Percentiles rank a stretch among this genome's conserved stretches.
Evolutionary conservation across 352 stramenopile species (phyloP).

Genomic region (Pythium vanterpoolii): DNA sequence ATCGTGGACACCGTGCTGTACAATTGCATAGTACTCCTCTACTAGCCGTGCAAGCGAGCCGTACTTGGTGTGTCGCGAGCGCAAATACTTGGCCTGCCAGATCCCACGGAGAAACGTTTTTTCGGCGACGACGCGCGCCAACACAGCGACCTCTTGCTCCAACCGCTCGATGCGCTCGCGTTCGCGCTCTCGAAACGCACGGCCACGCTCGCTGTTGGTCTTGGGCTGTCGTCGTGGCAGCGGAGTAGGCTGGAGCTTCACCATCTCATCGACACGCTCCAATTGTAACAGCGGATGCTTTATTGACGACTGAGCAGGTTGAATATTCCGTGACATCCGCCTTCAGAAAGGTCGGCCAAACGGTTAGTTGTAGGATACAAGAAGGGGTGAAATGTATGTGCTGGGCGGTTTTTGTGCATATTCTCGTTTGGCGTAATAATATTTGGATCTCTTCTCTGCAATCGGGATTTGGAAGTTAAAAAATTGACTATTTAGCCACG

Average conservation of each 20-base stretch:
- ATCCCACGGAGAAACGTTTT: slow-evolving; percentile 9
- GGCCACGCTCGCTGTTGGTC: slow-evolving; percentile 18
- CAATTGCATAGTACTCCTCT: slow-evolving; percentile 5
- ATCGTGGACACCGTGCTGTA: neutral
- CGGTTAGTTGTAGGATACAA: neutral
- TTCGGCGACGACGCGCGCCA: slow-evolving; percentile 1
- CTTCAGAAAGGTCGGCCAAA: neutral
- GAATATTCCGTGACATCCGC: neutral
- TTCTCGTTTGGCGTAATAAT: too few species aligned
- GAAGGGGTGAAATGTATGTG: neutral
- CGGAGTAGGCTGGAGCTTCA: neutral
- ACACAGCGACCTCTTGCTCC: neutral
- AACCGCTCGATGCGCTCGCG: neutral
- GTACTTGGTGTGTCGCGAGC: slow-evolving; percentile 1
- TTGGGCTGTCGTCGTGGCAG: neutral
- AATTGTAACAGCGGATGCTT: neutral
- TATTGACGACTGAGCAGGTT: neutral
- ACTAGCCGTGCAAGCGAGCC: slow-evolving; percentile 5
- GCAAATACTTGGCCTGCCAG: slow-evolving; percentile 16
- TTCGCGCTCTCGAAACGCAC: slow-evolving; percentile 19
- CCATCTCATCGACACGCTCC: neutral
- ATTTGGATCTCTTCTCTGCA: neutral
- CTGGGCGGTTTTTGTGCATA: neutral
- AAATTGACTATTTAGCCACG: too few species aligned
- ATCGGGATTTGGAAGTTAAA: neutral